Evolutionary conservation across 805 yeast species (phyloP), one percentile per base, ranked within the genome.

Genomic region (Candida palmyrensis): DNA sequence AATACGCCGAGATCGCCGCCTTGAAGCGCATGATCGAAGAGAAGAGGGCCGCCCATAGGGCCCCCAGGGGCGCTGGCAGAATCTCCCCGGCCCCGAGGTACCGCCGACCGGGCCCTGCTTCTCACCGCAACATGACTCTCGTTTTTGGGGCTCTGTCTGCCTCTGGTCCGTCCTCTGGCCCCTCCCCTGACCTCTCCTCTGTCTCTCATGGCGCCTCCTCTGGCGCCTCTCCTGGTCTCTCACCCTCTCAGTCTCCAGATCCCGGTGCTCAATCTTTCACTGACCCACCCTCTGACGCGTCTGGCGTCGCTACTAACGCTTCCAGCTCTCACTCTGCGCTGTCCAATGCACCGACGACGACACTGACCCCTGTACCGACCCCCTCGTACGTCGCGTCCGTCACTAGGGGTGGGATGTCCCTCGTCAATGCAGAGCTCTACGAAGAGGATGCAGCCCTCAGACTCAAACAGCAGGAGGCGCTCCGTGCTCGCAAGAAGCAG

Each of bases 391-490:
- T 38, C 3, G 46, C 61, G 0, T 49, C 54, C 6, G 51, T 51
- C 14, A 55, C 66, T 2, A 45, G 52, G 22, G 57, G 62, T 18
- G 67, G 70, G 4, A 49, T 59, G 53, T 50, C 64, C 11, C 43
- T 69, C n/a, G 63, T 66, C 2, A 67, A 57, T 36, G 51, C 59
- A 22, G 50, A 47, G 5, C 39, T 64, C 1, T 66, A 58, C 36
- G 59, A 62, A 16, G 42, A 58, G 22, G 62, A 64, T 12, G 39
- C 48, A 23, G 38, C 41, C 38, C 43, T 15, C 25, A 29, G 7
- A 6, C 15, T 29, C 5, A 16, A 29, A 29, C 18, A 29, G 15
- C 18, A 16, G 10, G n/a, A 6, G 11, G 12, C 7, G n/a, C 12
- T 29, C 15, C 15, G 20, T 13, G 25, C 11, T 12, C 18, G 14